Percentiles rank a stretch among this genome's conserved stretches.
phyloP scores from a whole-genome alignment of 83 land plant species.

The Isoetes engelmannii region DNA sequence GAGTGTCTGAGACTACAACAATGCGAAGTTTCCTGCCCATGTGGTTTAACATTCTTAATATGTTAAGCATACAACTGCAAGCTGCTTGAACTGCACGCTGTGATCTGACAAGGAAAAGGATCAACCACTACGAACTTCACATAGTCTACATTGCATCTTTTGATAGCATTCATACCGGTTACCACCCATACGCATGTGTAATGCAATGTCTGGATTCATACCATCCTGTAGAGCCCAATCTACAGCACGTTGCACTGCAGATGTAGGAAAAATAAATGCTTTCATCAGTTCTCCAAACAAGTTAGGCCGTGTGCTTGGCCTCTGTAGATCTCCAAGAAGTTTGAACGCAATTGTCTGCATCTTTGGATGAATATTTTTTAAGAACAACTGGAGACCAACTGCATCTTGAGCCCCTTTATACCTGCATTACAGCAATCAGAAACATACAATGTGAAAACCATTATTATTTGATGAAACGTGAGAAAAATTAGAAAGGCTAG shows the following conservation, averaged over 20 bases:
- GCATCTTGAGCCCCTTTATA: conserved; percentile 81
- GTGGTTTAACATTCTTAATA: neutral
- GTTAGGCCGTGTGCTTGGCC: conserved; percentile 53
- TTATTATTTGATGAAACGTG: neutral
- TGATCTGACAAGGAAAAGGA: neutral
- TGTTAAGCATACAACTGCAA: neutral
- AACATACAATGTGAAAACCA: neutral
- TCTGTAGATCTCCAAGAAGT: conserved; percentile 50
- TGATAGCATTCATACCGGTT: conserved; percentile 40
- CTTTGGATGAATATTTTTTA: conserved; percentile 65
- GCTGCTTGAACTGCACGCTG: neutral
- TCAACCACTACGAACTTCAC: no score
- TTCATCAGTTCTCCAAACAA: conserved; percentile 77
- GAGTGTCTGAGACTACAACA: conserved; percentile 76
- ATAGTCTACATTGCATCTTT: neutral
- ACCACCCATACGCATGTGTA: conserved; percentile 80
- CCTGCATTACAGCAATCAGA: conserved; percentile 32
- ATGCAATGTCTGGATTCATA: conserved; percentile 61
- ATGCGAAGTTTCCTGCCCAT: conserved; percentile 35
- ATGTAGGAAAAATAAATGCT: conserved; percentile 50
- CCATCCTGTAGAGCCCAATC: conserved; percentile 57
- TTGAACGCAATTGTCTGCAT: conserved; percentile 55
- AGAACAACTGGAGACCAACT: conserved; percentile 64
- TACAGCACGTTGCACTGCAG: conserved; percentile 53
- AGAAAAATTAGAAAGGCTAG: neutral